Percentiles rank a stretch among this genome's conserved stretches.
These are phyloP conservation scores for Stenogyne calaminthoides DNA, from an alignment of 305 asterid genomes.

Conservation along the genomic window DNA sequence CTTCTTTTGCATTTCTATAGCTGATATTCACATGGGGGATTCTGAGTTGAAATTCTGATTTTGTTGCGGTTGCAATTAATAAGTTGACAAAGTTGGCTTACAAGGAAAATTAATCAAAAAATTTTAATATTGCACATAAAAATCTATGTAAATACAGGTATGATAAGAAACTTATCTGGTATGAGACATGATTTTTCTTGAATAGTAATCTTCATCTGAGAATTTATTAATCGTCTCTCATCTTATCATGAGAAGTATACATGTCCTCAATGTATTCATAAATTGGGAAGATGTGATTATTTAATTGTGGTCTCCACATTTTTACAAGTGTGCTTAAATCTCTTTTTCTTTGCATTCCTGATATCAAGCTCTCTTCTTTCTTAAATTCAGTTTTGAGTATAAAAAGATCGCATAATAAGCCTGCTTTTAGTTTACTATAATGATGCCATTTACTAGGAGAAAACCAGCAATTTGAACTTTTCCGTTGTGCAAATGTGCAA, in stretches of 20 bases:
- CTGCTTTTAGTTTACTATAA: not conserved
- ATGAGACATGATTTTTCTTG: not conserved
- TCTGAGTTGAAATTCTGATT: not conserved
- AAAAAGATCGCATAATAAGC: not conserved
- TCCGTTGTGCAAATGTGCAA: not conserved
- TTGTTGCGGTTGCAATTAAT: not conserved
- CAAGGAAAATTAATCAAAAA: not conserved
- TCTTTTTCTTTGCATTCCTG: too few relatives aligned
- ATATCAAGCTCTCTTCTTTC: too few relatives aligned
- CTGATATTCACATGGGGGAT: too few relatives aligned
- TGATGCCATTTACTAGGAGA: not conserved
- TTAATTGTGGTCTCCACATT: too few relatives aligned
- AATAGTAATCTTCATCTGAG: not conserved
- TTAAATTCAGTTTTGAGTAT: conserved; percentile 14
- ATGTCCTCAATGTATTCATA: not conserved
- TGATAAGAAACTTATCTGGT: not conserved
- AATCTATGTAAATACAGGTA: not conserved
- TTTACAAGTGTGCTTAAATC: too few relatives aligned
- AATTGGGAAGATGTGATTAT: too few relatives aligned
- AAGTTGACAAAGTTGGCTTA: not conserved
- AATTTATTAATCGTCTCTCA: not conserved
- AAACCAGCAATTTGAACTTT: not conserved
- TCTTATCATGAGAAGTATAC: not conserved
- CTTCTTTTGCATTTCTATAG: too few relatives aligned
- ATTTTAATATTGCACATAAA: too few relatives aligned